Evolutionary conservation across 108 stramenopile species (phyloP), one percentile per base, ranked within the genome.

Genomic region (Skeletonema marinoi): DNA sequence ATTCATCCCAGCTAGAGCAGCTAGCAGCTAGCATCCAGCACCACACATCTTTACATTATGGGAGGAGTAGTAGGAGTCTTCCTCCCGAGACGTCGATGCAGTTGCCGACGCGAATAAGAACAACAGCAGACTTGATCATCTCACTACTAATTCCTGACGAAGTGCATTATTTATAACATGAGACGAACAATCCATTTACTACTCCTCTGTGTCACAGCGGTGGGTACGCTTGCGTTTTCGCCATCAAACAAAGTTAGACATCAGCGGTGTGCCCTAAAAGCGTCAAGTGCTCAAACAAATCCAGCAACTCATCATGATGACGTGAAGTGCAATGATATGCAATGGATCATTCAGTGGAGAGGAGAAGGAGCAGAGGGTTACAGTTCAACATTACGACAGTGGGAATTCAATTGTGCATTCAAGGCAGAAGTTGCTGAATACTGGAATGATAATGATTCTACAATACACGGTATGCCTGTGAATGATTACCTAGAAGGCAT

Each of bases 331-430:
- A 46, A 25, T 56, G 54, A 56, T 56, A 0, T 56, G 21, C 54
- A 56, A 56, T 56, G 54, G 54, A 56, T 56, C 25, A 56, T 56
- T 56, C 54, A 56, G 54, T 56, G 54, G 54, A 82, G 82, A 60
- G 82, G 82, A 11, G 82, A 83, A 54, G 82, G 73, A 32, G 66
- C 82, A 25, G 77, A 83, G 54, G 82, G 82, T 5, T 83, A 77
- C 63, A 83, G 77, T 21, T 42, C 42, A 29, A 50, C 76, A 11
- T 46, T 83, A 9, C 82, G 82, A 25, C 72, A 83, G 61, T 78
- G 60, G 72, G 82, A 83, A 38, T 83, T 83, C 68, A 74, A 31
- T 13, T 72, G 75, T 58, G 71, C 81, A 10, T 82, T 73, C 42
- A 73, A 56, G 32, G 75, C 81, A 8, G 81, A 82, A 39, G 12